Conservation (phyloP, 148 eudicot species). For the Rhododendron williamsianum region DNA sequence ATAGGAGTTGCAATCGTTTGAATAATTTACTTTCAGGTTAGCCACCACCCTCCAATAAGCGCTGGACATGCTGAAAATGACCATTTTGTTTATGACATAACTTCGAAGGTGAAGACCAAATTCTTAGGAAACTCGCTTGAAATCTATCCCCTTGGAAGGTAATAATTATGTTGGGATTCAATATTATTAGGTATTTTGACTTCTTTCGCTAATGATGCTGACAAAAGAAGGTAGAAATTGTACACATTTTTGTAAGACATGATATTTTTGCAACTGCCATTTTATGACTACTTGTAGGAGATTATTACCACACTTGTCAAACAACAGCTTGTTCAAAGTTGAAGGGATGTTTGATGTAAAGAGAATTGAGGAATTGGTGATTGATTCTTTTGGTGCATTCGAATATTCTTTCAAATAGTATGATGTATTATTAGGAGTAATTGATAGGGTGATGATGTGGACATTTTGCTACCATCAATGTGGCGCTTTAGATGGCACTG, state of each 20-base stretch:
- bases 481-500: neutral
- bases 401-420: neutral
- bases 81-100: constrained; percentile 81
- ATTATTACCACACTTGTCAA: neutral
- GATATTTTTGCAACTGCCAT: neutral
- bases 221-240: neutral
- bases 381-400: neutral
- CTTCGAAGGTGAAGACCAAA: constrained; percentile 93
- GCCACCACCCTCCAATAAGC: constrained; percentile 99
- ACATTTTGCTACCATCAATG: neutral
- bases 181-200: neutral
- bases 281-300: neutral
- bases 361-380: neutral
- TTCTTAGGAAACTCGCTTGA: constrained; percentile 90
- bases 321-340: neutral
- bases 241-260: neutral
- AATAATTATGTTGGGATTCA: neutral
- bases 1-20: neutral
- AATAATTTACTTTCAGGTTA: constrained; percentile 44
- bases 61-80: constrained; percentile 94
- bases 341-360: neutral
- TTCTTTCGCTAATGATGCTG: neutral
- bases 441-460: neutral
- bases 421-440: neutral
- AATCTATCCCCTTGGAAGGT: constrained; percentile 98